Base-by-base conservation (phyloP, 2,329 filamentous ascomycete species). In the Juglanconis juglandina region DNA sequence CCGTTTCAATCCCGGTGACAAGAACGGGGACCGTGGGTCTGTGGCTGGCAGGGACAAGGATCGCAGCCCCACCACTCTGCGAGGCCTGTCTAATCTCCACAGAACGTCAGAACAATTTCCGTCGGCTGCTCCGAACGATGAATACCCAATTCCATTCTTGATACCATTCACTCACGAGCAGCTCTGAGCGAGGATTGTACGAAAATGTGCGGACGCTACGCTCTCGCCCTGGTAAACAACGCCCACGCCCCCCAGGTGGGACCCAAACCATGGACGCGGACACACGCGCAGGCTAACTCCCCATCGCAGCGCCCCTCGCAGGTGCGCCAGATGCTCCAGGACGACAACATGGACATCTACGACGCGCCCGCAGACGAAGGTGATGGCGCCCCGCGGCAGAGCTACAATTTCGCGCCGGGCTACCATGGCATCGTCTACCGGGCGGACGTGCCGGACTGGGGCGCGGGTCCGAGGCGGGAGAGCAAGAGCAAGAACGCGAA, bases 341-440 rank as follows among this genome's bases (percentile, higher is more conserved):
- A 92, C 41, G 83, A 92, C 67, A 81, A 88, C 63, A 90, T 96
- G 85, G 83, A 81, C 2, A 86, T 91, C 3, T 81, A 88, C 60
- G 85, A 92, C 59, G 86, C 84, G 1, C 90, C 91, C 0, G 82
- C 84, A 4, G 91, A 96, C 66, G 85, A 91, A 17, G 83, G 72
- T 58, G 81, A 88, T 14, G 71, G 68, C 2, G 75, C 78, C 1
- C 84, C 85, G 1, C 84, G 90, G 42, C 89, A 91, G 70, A 92
- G 85, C 41, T 96, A 96, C 77, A 98, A 98, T 72, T 96, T 99
- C 71, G 92, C 94, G 0, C 95, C 95, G 0, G 90, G 93, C 0
- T 90, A 92, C 63, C 82, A 89, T 69, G 94, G 95, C 39, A 79
- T 95, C 32, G 90, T 98, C 33, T 96, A 96, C 71, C 86, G 92